phyloP scores from a whole-genome alignment of 371 early-diverging fungal species.

The Fennellomyces sp. region DNA sequence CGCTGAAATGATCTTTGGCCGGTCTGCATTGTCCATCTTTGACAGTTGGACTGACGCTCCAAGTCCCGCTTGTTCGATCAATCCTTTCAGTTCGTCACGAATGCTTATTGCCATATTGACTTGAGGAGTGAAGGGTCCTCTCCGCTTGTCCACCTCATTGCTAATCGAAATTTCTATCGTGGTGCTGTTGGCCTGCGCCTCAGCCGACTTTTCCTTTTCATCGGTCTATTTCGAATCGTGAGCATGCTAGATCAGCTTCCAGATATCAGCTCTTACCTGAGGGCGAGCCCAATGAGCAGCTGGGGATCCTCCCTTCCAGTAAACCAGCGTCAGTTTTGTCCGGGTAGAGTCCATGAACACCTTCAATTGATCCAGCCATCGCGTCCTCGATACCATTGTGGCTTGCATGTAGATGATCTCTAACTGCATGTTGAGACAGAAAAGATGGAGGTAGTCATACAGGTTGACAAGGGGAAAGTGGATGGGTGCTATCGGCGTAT shows the following conservation, averaged over 20 bases:
- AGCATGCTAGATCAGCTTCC: neutral
- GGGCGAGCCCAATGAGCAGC: slow-evolving; percentile 48
- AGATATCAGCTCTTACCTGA: slow-evolving; percentile 13
- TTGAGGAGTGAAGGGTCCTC: slow-evolving; percentile 13
- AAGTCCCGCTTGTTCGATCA: slow-evolving; percentile 47
- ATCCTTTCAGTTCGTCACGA: slow-evolving; percentile 42
- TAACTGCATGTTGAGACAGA: slow-evolving; percentile 67
- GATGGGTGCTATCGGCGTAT: slow-evolving; percentile 4
- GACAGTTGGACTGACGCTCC: slow-evolving; percentile 44
- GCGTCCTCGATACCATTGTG: slow-evolving; percentile 55
- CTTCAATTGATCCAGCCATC: slow-evolving; percentile 68
- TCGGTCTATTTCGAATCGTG: too few species aligned
- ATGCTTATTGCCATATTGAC: slow-evolving; percentile 25
- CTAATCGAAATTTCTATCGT: slow-evolving; percentile 33
- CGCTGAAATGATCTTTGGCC: slow-evolving; percentile 30
- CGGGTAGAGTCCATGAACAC: slow-evolving; percentile 62
- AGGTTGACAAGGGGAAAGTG: slow-evolving; percentile 62
- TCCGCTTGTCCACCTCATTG: slow-evolving; percentile 24
- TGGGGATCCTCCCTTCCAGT: slow-evolving; percentile 63
- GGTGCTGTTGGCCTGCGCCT: slow-evolving; percentile 16
- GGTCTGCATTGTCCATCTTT: slow-evolving; percentile 23
- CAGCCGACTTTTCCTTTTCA: neutral
- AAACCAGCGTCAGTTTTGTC: slow-evolving; percentile 56
- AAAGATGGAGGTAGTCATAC: slow-evolving; percentile 71
- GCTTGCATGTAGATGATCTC: slow-evolving; percentile 71